Evolutionary conservation across 345 rosid species (phyloP).

Genomic region (Cochlearia excelsa): DNA sequence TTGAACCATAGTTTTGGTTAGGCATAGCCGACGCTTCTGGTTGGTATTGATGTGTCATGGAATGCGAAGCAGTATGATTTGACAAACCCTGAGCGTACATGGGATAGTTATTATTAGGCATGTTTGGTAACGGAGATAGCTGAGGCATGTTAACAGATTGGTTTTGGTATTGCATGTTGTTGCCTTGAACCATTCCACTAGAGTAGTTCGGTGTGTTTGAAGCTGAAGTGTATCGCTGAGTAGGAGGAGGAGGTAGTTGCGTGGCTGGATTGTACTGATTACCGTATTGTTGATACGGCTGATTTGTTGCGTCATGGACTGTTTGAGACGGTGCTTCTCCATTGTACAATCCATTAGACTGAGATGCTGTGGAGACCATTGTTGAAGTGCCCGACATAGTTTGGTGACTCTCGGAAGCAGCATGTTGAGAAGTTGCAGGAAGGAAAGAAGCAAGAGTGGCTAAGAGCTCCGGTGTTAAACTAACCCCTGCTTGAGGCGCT

Average conservation of each 20-base stretch:
- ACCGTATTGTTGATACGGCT: conserved; percentile 45
- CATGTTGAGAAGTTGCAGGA: conserved; percentile 53
- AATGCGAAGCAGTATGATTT: conserved; percentile 48
- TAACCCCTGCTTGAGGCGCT: conserved; percentile 56
- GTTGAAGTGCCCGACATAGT: not conserved
- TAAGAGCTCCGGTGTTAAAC: conserved; percentile 78
- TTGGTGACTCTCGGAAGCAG: conserved; percentile 47
- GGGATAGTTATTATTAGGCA: conserved; percentile 35
- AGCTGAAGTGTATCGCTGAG: conserved; percentile 45
- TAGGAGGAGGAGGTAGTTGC: conserved; percentile 44
- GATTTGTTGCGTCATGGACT: conserved; percentile 41
- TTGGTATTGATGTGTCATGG: conserved; percentile 60
- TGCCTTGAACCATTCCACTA: conserved; percentile 40
- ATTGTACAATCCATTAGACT: conserved; percentile 32
- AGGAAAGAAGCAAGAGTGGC: conserved; percentile 68
- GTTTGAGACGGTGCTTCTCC: conserved; percentile 42
- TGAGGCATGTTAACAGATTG: conserved; percentile 48
- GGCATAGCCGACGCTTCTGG: conserved; percentile 37
- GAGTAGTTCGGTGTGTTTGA: conserved; percentile 45
- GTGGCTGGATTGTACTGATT: conserved; percentile 48
- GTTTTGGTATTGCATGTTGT: conserved; percentile 49
- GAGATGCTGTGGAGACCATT: not conserved
- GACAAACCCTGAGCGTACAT: conserved; percentile 47
- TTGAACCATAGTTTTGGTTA: conserved; percentile 51
- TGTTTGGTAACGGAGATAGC: conserved; percentile 46